These are phyloP conservation scores for Agaricus blazei DNA, from an alignment of 768 basidiomycete genomes.

Conservation along the genomic window DNA sequence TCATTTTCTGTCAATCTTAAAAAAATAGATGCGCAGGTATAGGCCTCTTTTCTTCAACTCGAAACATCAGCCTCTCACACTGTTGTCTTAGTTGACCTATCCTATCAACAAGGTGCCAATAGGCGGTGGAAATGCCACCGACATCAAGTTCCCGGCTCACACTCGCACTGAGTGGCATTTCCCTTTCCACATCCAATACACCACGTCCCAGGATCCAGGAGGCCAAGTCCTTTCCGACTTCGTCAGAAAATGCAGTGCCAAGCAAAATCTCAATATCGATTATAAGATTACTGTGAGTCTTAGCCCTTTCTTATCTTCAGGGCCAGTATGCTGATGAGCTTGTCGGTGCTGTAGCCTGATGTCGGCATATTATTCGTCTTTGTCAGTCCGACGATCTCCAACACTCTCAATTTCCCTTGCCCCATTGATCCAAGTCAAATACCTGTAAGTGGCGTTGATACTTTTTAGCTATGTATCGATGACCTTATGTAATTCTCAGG, in stretches of 20 bases:
- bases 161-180: constrained; percentile 65
- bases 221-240: constrained; percentile 55
- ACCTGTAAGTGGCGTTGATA: background rate
- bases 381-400: constrained; percentile 61
- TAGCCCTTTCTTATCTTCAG: background rate
- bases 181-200: constrained; percentile 68
- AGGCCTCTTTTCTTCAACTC: constrained; percentile 1
- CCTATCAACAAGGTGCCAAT: constrained; percentile 68
- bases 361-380: constrained; percentile 61
- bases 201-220: constrained; percentile 45
- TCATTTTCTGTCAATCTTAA: constrained; percentile 68
- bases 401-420: constrained; percentile 57
- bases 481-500: too few relatives aligned
- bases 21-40: constrained; percentile 57
- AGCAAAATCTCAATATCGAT: constrained; percentile 47
- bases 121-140: constrained; percentile 51
- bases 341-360: constrained; percentile 43
- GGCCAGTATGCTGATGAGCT: background rate
- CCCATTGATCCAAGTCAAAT: constrained; percentile 33
- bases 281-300: constrained; percentile 61
- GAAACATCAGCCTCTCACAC: background rate
- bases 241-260: constrained; percentile 55
- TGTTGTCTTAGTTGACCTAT: constrained; percentile 53
- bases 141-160: constrained; percentile 46
- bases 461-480: too few relatives aligned